Evolutionary conservation across 2,329 filamentous ascomycete genomes (phyloP).

Genomic region (Gliomastix tumulicola): DNA sequence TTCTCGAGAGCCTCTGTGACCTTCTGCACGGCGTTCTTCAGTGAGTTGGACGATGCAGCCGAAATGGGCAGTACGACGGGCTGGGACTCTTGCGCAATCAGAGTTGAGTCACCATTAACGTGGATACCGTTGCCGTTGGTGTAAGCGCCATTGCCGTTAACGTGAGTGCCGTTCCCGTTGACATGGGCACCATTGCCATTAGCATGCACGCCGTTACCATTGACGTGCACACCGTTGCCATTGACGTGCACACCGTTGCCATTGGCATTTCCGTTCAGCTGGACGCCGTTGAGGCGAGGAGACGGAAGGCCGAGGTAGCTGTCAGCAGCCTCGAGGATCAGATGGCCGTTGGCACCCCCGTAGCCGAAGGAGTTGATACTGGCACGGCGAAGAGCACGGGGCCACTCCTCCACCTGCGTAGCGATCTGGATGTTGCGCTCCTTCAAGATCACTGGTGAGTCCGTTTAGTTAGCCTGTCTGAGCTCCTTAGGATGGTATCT

Average conservation of each 20-base stretch:
- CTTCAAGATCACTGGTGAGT: neutral
- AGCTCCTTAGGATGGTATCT: neutral
- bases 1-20: neutral
- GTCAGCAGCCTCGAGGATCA: slow-evolving; percentile 22
- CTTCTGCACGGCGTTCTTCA: neutral
- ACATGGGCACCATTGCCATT: neutral
- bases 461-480: neutral
- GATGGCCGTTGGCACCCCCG: slow-evolving; percentile 36
- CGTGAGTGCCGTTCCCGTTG: neutral
- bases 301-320: slow-evolving; percentile 1
- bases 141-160: neutral
- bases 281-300: too few relatives aligned
- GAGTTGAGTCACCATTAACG: too few relatives aligned
- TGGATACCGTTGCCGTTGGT: too few relatives aligned
- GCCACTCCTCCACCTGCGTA: neutral
- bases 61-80: too few relatives aligned
- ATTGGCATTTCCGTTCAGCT: too few relatives aligned
- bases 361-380: slow-evolving; percentile 25
- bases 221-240: neutral
- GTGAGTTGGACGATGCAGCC: neutral
- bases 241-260: too few relatives aligned
- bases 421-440: neutral
- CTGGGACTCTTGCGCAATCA: too few relatives aligned
- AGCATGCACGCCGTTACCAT: neutral
- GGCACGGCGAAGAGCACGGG: slow-evolving; percentile 1